Evolutionary conservation across 495 filamentous ascomycete genomes (phyloP).

Genomic region (Aspergillus ostianus): DNA sequence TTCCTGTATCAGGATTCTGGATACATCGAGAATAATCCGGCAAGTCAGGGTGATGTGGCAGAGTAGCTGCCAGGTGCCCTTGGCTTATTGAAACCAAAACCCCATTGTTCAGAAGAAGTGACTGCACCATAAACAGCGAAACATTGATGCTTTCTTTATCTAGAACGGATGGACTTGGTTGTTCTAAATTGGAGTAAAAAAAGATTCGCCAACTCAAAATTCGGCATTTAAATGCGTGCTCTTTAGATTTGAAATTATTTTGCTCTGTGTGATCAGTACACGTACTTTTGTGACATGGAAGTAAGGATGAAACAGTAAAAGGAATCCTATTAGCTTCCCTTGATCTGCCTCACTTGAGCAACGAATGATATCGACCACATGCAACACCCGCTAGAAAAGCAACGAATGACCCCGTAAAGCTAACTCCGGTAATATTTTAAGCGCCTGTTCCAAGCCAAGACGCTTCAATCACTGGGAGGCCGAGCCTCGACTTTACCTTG

Average conservation of each 20-base stretch:
- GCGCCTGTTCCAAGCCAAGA: not conserved
- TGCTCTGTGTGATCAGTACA: not conserved
- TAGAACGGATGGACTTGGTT: not conserved
- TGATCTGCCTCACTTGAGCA: not conserved
- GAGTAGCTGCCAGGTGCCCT: not conserved
- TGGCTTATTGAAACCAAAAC: not conserved
- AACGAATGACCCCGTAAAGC: not conserved
- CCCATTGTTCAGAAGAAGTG: not conserved
- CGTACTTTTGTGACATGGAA: not conserved
- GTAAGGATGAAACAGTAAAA: not conserved
- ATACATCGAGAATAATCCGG: not conserved
- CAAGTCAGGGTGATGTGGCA: not conserved
- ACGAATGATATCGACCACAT: not conserved
- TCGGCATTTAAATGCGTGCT: not conserved
- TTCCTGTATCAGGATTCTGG: slow-evolving; percentile 65
- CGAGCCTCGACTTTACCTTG: slow-evolving; percentile 67
- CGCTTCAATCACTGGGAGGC: slow-evolving; percentile 52
- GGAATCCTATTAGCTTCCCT: not conserved
- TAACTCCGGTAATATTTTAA: not conserved
- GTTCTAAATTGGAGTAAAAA: not conserved
- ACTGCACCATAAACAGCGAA: not conserved
- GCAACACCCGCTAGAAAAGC: not conserved
- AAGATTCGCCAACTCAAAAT: not conserved
- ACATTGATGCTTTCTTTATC: not conserved
- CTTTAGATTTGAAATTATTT: not conserved